These are phyloP conservation scores for Skeletonema costatum DNA, from an alignment of 108 stramenopile genomes.

Conservation along the genomic window DNA sequence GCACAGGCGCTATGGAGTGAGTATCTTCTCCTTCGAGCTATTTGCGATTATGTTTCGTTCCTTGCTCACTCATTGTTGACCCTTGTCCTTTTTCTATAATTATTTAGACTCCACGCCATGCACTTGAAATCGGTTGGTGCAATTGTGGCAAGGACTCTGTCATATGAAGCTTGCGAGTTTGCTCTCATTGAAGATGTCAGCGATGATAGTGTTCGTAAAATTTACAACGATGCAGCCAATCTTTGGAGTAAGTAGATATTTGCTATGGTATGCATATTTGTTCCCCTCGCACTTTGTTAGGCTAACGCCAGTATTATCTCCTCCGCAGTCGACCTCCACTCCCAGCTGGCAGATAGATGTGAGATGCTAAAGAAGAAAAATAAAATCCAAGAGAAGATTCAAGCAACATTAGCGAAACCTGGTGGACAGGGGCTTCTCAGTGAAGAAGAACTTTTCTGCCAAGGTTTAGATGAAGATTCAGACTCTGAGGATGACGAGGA, in stretches of 20 bases:
- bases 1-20: slow-evolving; percentile 71
- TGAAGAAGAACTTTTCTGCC: slow-evolving; percentile 15
- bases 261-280: too few relatives aligned
- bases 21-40: not conserved
- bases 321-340: too few relatives aligned
- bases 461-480: slow-evolving; percentile 10
- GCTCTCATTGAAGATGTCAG: slow-evolving; percentile 54
- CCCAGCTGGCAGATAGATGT: too few relatives aligned
- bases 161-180: slow-evolving; percentile 65
- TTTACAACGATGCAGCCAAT: slow-evolving; percentile 56
- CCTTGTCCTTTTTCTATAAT: too few relatives aligned
- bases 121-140: slow-evolving; percentile 66
- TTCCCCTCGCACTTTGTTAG: too few relatives aligned
- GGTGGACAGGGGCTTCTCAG: not conserved
- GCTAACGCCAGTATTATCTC: too few relatives aligned
- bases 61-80: too few relatives aligned
- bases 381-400: too few relatives aligned
- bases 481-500: slow-evolving; percentile 20
- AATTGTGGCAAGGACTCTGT: slow-evolving; percentile 59
- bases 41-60: not conserved
- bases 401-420: too few relatives aligned
- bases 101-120: slow-evolving; percentile 54
- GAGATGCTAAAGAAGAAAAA: too few relatives aligned
- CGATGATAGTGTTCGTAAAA: slow-evolving; percentile 19
- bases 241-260: slow-evolving; percentile 51